phyloP scores from a whole-genome alignment of 306 rosid genomes.

The Aeschynomene evenia region DNA sequence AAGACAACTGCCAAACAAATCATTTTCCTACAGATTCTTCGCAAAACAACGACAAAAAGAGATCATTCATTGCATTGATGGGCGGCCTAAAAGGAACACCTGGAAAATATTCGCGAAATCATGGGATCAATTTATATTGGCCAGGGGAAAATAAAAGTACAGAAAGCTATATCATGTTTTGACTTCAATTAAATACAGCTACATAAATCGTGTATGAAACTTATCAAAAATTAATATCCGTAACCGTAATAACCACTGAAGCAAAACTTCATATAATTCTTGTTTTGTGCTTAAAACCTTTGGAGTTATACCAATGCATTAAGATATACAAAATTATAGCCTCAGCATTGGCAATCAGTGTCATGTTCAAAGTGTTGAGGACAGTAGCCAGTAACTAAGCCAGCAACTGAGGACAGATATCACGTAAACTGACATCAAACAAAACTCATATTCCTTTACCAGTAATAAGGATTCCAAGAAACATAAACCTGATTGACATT shows the following conservation, averaged over 20 bases:
- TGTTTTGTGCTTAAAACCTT: background rate
- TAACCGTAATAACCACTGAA: constrained; percentile 2
- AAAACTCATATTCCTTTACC: constrained; percentile 2
- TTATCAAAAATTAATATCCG: background rate
- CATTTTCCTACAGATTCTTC: background rate
- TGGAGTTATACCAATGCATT: background rate
- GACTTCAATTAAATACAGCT: background rate
- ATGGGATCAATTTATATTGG: background rate
- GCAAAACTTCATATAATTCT: background rate
- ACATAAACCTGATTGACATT: background rate
- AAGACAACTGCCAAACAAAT: background rate
- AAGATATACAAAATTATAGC: background rate
- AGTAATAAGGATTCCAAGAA: background rate
- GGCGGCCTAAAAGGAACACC: background rate
- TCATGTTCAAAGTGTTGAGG: no score
- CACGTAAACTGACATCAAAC: constrained; percentile 5
- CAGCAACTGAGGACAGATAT: background rate
- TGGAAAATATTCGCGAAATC: constrained; percentile 14
- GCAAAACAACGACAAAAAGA: background rate
- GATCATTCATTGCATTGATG: background rate
- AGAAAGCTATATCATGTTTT: constrained; percentile 1
- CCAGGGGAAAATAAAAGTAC: background rate
- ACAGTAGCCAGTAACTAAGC: no score
- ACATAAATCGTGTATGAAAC: background rate
- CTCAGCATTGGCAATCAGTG: constrained; percentile 4